Evolutionary conservation across 768 basidiomycete species (phyloP).

Genomic region (Phaffia australis): DNA sequence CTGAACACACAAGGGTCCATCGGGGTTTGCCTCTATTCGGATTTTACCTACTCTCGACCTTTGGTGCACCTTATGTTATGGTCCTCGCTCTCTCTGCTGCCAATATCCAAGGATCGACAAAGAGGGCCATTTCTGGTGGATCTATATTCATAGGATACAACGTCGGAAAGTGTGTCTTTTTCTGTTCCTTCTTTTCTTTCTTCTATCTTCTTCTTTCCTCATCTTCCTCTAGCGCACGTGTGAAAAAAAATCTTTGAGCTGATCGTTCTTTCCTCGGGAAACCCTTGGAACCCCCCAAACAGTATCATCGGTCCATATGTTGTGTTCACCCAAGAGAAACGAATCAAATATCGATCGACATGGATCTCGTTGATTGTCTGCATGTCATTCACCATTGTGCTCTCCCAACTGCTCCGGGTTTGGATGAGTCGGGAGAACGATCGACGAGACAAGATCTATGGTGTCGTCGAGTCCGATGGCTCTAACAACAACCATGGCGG

Average conservation of each 20-base stretch:
- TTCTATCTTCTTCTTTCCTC: constrained; percentile 3
- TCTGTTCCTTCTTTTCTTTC: background rate
- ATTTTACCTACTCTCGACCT: constrained; percentile 34
- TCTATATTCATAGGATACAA: constrained; percentile 39
- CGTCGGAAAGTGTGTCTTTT: constrained; percentile 27
- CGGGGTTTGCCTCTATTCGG: constrained; percentile 37
- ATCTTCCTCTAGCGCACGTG: too few species aligned
- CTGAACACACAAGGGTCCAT: constrained; percentile 28
- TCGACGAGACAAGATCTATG: constrained; percentile 23
- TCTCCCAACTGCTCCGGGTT: constrained; percentile 29
- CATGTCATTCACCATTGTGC: constrained; percentile 32
- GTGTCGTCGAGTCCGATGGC: too few species aligned
- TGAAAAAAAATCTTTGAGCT: constrained; percentile 10
- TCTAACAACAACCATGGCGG: too few species aligned
- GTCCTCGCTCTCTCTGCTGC: constrained; percentile 32
- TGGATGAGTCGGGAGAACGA: constrained; percentile 32
- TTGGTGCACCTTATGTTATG: constrained; percentile 40
- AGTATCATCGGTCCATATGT: constrained; percentile 27
- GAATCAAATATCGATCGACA: constrained; percentile 37
- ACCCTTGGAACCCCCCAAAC: too few species aligned
- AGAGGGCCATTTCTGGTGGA: constrained; percentile 35
- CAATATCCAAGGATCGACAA: constrained; percentile 38
- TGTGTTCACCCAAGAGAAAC: constrained; percentile 29
- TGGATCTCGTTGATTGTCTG: constrained; percentile 38
- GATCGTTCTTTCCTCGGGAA: constrained; percentile 26